Evolutionary conservation across 1,284 basidiomycete genomes (phyloP).

Genomic region (Papiliotrema laurentii): DNA sequence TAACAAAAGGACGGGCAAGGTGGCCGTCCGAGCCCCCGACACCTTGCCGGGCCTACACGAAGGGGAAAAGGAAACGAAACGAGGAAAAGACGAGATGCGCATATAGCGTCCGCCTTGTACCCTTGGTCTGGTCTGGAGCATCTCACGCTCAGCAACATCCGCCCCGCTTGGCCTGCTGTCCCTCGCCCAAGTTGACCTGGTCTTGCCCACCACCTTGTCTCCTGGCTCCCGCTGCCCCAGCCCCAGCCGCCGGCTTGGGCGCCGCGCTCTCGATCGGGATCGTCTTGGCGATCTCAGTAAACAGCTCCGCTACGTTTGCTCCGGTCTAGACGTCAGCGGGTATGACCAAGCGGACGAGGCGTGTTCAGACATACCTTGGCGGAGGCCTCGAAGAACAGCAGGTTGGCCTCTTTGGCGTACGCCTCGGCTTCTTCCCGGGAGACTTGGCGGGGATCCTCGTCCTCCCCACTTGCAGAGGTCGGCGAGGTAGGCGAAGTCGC

Average conservation of each 20-base stretch:
- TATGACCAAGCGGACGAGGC: too few species aligned
- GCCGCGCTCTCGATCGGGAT: constrained; percentile 93
- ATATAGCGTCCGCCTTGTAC: neutral
- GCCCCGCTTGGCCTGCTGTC: constrained; percentile 41
- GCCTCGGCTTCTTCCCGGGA: constrained; percentile 90
- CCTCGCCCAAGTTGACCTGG: constrained; percentile 68
- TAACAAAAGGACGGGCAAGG: too few species aligned
- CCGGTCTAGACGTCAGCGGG: constrained; percentile 59
- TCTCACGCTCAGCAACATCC: constrained; percentile 34
- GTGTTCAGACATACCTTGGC: constrained; percentile 69
- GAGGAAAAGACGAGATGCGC: neutral
- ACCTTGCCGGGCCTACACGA: too few species aligned
- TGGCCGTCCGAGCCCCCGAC: too few species aligned
- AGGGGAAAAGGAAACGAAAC: too few species aligned
- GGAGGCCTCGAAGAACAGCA: constrained; percentile 96
- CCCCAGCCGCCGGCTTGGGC: constrained; percentile 59
- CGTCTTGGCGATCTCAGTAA: constrained; percentile 97
- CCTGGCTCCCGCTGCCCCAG: constrained; percentile 53
- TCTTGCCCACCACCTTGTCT: constrained; percentile 54
- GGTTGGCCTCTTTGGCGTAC: constrained; percentile 86
- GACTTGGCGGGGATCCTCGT: constrained; percentile 75
- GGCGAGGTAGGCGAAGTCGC: constrained; percentile 30
- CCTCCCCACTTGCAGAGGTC: constrained; percentile 58
- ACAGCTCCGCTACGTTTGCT: constrained; percentile 91
- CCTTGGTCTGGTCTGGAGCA: neutral